Conservation (phyloP, 257 asterid species). For the Rubia yunnanensis region DNA sequence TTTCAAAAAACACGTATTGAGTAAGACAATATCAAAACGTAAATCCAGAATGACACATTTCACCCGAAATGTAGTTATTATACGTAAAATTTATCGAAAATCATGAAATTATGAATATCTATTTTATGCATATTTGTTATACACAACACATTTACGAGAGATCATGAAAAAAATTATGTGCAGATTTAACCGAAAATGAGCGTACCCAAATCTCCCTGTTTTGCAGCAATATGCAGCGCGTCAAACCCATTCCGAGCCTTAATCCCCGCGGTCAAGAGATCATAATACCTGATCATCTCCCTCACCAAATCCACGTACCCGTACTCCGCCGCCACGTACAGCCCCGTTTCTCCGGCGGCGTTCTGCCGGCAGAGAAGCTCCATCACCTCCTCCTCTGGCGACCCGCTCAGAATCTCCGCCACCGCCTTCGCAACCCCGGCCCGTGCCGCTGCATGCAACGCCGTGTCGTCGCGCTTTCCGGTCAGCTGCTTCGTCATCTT, state of each 20-base stretch:
- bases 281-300: slow-evolving; percentile 32
- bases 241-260: slow-evolving; percentile 47
- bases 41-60: too few relatives aligned
- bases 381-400: slow-evolving; percentile 21
- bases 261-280: slow-evolving; percentile 37
- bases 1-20: too few relatives aligned
- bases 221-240: slow-evolving; percentile 47
- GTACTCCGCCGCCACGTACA: slow-evolving; percentile 42
- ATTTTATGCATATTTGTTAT: too few relatives aligned
- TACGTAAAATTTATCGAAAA: too few relatives aligned
- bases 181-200: neutral
- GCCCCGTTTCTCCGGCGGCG: slow-evolving; percentile 35
- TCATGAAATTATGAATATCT: too few relatives aligned
- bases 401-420: slow-evolving; percentile 13
- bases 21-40: too few relatives aligned
- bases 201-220: slow-evolving; percentile 50
- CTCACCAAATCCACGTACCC: slow-evolving; percentile 34
- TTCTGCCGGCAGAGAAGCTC: slow-evolving; percentile 32
- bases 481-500: slow-evolving; percentile 43
- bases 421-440: slow-evolving; percentile 28
- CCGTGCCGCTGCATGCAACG: slow-evolving; percentile 37
- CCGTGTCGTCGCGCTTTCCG: slow-evolving; percentile 38
- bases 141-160: too few relatives aligned
- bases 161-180: too few relatives aligned
- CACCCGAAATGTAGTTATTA: too few relatives aligned